A percentile compares a stretch with the other conserved stretches of the same genome.
These are phyloP conservation scores for Blastomyces parvus DNA, from an alignment of 2,329 filamentous ascomycete species.

Conservation along the genomic window DNA sequence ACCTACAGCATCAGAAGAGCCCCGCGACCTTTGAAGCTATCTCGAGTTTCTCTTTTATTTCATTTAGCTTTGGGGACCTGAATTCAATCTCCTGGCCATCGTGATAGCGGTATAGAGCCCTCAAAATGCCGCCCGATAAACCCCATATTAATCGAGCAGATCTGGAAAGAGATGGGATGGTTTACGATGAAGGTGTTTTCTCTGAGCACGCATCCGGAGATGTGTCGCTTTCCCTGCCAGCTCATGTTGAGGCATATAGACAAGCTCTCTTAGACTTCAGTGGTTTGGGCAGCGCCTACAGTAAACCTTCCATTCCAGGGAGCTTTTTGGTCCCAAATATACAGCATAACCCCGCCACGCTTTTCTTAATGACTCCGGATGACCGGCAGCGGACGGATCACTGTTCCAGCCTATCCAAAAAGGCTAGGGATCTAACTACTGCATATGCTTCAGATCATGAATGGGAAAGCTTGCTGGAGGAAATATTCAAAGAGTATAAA, in stretches of 20 bases:
- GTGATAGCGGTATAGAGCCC: background rate
- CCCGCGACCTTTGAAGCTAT: no score
- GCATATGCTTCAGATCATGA: background rate
- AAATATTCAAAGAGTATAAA: background rate
- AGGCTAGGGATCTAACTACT: background rate
- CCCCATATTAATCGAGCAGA: background rate
- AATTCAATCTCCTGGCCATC: background rate
- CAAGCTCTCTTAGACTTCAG: background rate
- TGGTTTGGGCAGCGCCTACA: background rate
- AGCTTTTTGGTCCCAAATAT: background rate
- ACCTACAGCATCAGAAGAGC: no score
- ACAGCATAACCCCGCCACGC: background rate
- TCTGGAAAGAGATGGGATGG: background rate
- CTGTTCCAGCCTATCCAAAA: background rate
- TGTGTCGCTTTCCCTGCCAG: background rate
- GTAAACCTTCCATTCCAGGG: no score
- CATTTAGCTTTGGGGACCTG: no score
- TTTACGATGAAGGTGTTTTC: background rate
- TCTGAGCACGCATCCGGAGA: background rate
- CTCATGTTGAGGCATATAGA: background rate
- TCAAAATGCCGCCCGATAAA: background rate
- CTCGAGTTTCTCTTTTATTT: no score
- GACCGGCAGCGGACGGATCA: background rate
- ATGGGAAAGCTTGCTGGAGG: background rate
- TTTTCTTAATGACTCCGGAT: background rate